Conservation (phyloP, 306 rosid genomes). For the Ormosia emarginata region DNA sequence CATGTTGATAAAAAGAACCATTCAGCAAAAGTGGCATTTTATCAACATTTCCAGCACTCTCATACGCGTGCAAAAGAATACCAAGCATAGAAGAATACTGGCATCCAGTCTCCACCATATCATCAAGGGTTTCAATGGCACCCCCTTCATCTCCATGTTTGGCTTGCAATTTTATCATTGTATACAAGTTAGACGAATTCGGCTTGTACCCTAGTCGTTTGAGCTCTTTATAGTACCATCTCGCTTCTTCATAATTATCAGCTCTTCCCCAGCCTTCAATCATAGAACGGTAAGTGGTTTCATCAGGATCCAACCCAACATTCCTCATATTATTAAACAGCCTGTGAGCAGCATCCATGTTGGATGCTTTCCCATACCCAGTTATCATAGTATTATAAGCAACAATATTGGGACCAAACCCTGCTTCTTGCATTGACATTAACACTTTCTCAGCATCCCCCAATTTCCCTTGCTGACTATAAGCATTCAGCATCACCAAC, state of each 20-base stretch:
- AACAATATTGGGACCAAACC: slow-evolving; percentile 55
- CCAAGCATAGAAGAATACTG: slow-evolving; percentile 65
- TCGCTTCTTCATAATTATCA: slow-evolving; percentile 52
- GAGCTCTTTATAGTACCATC: slow-evolving; percentile 54
- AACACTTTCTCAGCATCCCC: slow-evolving; percentile 58
- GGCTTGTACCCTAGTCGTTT: slow-evolving; percentile 62
- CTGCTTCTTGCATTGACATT: slow-evolving; percentile 53
- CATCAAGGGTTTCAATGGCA: slow-evolving; percentile 52
- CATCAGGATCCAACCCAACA: slow-evolving; percentile 67
- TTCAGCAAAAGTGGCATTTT: slow-evolving; percentile 60
- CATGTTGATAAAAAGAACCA: slow-evolving; percentile 54
- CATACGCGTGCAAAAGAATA: slow-evolving; percentile 67
- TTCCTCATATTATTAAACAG: slow-evolving; percentile 45
- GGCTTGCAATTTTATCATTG: slow-evolving; percentile 72
- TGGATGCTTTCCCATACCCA: slow-evolving; percentile 80
- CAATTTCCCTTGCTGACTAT: slow-evolving; percentile 82
- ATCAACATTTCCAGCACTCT: slow-evolving; percentile 62
- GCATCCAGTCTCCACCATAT: slow-evolving; percentile 72
- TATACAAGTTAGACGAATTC: slow-evolving; percentile 73
- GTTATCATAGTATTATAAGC: slow-evolving; percentile 86
- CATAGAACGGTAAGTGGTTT: slow-evolving; percentile 86
- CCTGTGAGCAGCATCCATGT: slow-evolving; percentile 70
- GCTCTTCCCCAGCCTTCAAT: slow-evolving; percentile 98
- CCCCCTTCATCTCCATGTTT: slow-evolving; percentile 66
- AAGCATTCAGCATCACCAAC: slow-evolving; percentile 68